Evolutionary conservation across 2,329 filamentous ascomycete species (phyloP).

Genomic region (Byssoonygena ceratinophila): DNA sequence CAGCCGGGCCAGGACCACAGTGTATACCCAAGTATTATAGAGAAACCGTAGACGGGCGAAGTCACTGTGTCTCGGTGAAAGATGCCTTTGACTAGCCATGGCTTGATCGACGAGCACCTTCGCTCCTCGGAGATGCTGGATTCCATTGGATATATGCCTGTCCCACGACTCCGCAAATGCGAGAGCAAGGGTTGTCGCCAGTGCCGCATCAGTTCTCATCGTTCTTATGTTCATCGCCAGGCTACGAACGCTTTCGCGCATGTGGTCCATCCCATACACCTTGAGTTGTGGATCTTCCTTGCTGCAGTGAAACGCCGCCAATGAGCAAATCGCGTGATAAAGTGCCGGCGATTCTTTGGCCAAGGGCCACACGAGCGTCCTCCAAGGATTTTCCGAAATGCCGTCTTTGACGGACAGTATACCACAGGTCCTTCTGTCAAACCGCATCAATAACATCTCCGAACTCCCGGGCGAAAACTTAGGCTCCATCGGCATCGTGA

Average conservation of each 20-base stretch:
- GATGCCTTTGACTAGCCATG: constrained; percentile 36
- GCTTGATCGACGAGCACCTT: constrained; percentile 53
- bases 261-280: constrained; percentile 57
- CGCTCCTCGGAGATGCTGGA: constrained; percentile 58
- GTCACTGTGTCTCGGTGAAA: constrained; percentile 36
- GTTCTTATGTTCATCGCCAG: constrained; percentile 51
- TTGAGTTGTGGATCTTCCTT: constrained; percentile 48
- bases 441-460: constrained; percentile 53
- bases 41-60: constrained; percentile 52
- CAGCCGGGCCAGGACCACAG: constrained; percentile 60
- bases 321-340: constrained; percentile 56
- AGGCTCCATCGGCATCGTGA: constrained; percentile 36
- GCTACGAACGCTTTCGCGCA: constrained; percentile 52
- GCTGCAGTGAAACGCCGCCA: constrained; percentile 59
- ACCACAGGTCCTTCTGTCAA: constrained; percentile 56
- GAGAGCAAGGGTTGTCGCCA: constrained; percentile 59
- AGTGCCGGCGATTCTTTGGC: constrained; percentile 54
- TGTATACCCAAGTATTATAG: constrained; percentile 62
- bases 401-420: constrained; percentile 63
- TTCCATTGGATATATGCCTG: constrained; percentile 56
- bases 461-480: constrained; percentile 43
- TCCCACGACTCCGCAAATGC: constrained; percentile 65
- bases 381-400: constrained; percentile 59
- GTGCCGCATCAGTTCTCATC: constrained; percentile 54
- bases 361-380: constrained; percentile 59